These are phyloP conservation scores for Candida suzukii DNA, from an alignment of 805 yeast genomes.

Conservation along the genomic window DNA sequence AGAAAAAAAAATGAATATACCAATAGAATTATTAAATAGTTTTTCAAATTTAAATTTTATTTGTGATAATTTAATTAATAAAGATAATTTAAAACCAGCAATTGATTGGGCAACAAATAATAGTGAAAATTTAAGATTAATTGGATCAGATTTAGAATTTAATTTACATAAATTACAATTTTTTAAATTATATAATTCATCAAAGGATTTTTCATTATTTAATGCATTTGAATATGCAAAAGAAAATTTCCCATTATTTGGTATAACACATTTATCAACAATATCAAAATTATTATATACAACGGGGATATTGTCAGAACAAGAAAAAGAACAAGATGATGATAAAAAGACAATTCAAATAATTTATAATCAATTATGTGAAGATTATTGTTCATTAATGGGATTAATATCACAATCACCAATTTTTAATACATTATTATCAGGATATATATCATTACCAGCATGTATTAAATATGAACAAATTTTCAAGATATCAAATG, in stretches of 20 bases:
- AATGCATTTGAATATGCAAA: slow-evolving; percentile 39
- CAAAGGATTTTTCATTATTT: slow-evolving; percentile 7
- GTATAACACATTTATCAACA: slow-evolving; percentile 30
- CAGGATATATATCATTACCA: slow-evolving; percentile 51
- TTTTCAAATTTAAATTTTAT: slow-evolving; percentile 38
- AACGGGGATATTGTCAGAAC: slow-evolving; percentile 10
- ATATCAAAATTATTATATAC: slow-evolving; percentile 40
- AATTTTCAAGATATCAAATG: slow-evolving; percentile 26
- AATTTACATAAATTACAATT: slow-evolving; percentile 37
- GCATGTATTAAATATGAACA: slow-evolving; percentile 41
- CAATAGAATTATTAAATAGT: slow-evolving; percentile 22
- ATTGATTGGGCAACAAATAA: slow-evolving; percentile 38
- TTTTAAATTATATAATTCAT: slow-evolving; percentile 18
- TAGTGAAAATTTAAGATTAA: slow-evolving; percentile 16
- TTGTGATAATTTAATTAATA: slow-evolving; percentile 25
- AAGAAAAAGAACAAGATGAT: background rate
- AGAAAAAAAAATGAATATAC: slow-evolving; percentile 21
- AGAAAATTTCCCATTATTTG: slow-evolving; percentile 31
- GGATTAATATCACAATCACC: slow-evolving; percentile 50
- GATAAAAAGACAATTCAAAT: background rate
- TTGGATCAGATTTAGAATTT: slow-evolving; percentile 39
- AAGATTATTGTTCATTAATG: slow-evolving; percentile 41
- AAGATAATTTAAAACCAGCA: slow-evolving; percentile 35
- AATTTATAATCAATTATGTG: slow-evolving; percentile 26
- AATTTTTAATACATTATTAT: slow-evolving; percentile 38